Evolutionary conservation across 1,284 basidiomycete species (phyloP).

Genomic region (Rhizoctonia solani): DNA sequence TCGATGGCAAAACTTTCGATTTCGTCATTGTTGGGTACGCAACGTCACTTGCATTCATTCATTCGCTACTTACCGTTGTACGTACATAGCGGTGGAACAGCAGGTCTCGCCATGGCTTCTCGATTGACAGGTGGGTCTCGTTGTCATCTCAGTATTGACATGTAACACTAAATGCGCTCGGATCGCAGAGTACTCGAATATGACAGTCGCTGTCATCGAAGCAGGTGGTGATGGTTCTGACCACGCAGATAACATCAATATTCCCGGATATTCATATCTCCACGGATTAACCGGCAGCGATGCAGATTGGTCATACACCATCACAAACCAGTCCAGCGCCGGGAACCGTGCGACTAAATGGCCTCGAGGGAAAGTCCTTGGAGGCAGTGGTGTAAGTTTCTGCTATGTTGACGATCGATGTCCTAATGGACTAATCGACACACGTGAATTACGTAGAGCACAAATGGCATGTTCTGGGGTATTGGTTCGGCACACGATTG

Average conservation of each 20-base stretch:
- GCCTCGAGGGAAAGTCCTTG: constrained; percentile 51
- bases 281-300: constrained; percentile 44
- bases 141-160: neutral
- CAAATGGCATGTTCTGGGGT: constrained; percentile 51
- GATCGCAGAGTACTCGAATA: constrained; percentile 49
- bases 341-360: constrained; percentile 40
- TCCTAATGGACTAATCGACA: neutral
- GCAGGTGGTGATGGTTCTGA: constrained; percentile 48
- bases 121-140: constrained; percentile 43
- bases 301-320: constrained; percentile 51
- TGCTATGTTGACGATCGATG: no score
- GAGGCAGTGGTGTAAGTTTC: constrained; percentile 46
- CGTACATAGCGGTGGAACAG: constrained; percentile 48
- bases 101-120: constrained; percentile 53
- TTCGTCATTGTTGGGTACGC: constrained; percentile 47
- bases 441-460: constrained; percentile 24
- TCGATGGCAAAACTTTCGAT: constrained; percentile 44
- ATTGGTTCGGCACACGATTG: constrained; percentile 16
- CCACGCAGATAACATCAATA: constrained; percentile 45
- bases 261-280: constrained; percentile 47
- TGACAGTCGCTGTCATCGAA: constrained; percentile 52
- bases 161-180: constrained; percentile 14
- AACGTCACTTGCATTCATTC: neutral
- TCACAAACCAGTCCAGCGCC: constrained; percentile 43
- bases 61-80: neutral